Percentiles rank a stretch among this genome's conserved stretches.
Conservation (phyloP, 176 grass and related monocot species). For the Musa schizocarpa region DNA sequence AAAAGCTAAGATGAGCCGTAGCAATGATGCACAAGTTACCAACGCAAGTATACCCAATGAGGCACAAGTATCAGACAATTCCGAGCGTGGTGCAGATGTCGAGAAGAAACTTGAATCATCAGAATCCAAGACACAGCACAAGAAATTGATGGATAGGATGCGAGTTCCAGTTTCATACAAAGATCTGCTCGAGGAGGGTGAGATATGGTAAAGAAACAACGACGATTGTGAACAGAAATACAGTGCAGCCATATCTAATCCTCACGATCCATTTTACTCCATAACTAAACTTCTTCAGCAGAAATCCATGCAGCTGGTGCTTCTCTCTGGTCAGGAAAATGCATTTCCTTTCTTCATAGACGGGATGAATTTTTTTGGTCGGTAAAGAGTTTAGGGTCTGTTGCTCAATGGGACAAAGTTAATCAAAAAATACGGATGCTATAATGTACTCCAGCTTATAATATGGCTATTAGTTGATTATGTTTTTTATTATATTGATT, state of each 20-base stretch:
- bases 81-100: slow-evolving; percentile 35
- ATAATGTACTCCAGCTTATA: no score
- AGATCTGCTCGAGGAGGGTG: slow-evolving; percentile 88
- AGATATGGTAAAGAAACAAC: slow-evolving; percentile 46
- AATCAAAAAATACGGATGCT: no score
- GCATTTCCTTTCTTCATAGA: neutral
- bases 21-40: slow-evolving; percentile 50
- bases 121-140: slow-evolving; percentile 30
- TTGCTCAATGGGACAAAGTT: no score
- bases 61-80: slow-evolving; percentile 28
- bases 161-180: slow-evolving; percentile 72
- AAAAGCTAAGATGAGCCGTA: slow-evolving; percentile 27
- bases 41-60: slow-evolving; percentile 20
- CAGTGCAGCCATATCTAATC: neutral
- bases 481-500: no score
- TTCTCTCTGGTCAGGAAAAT: neutral
- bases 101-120: slow-evolving; percentile 2
- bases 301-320: no score
- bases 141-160: slow-evolving; percentile 58
- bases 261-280: neutral
- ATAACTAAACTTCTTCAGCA: no score
- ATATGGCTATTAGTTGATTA: no score
- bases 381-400: no score
- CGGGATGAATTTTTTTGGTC: neutral
- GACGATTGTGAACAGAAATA: neutral